Conservation (phyloP, 2,329 filamentous ascomycete species). For the Ophiostoma australiae region DNA sequence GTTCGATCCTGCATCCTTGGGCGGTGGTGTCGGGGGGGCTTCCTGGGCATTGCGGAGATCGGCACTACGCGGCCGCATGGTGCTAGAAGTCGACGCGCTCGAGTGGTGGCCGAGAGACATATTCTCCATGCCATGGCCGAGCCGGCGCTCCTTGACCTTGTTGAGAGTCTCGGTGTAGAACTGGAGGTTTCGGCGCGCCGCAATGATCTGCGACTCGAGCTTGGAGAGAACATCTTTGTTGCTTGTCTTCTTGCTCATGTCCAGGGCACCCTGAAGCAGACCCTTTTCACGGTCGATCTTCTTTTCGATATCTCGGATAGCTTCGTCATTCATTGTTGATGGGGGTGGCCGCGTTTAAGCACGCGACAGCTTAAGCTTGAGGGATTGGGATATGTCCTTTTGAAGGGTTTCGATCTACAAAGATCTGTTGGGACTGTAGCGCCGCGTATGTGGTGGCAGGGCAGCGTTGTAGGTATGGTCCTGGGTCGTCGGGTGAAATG, state of each 20-base stretch:
- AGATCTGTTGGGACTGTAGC: background rate
- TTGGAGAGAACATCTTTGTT: conserved; percentile 87
- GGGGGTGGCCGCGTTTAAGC: conserved; percentile 22
- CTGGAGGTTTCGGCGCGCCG: conserved; percentile 76
- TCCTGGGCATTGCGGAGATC: conserved; percentile 43
- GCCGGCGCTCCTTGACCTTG: conserved; percentile 77
- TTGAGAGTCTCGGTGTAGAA: conserved; percentile 91
- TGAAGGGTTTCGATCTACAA: background rate
- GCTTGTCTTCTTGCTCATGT: conserved; percentile 92
- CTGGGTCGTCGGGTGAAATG: background rate
- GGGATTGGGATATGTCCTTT: background rate
- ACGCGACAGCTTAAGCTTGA: conserved; percentile 18
- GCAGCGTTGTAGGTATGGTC: background rate
- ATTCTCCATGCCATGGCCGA: conserved; percentile 61
- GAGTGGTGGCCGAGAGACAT: conserved; percentile 40
- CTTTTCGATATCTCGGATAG: conserved; percentile 74
- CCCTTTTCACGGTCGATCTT: conserved; percentile 98
- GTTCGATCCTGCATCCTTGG: conserved; percentile 58
- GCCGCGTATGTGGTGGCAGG: background rate
- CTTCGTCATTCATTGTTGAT: conserved; percentile 58
- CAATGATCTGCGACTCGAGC: conserved; percentile 89
- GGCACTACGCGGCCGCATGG: conserved; percentile 46
- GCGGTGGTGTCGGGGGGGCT: conserved; percentile 60
- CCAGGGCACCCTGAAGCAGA: conserved; percentile 87
- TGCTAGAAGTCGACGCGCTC: conserved; percentile 33